These are phyloP conservation scores for Beauveria caledonica DNA, from an alignment of 2,329 filamentous ascomycete species.

Conservation along the genomic window DNA sequence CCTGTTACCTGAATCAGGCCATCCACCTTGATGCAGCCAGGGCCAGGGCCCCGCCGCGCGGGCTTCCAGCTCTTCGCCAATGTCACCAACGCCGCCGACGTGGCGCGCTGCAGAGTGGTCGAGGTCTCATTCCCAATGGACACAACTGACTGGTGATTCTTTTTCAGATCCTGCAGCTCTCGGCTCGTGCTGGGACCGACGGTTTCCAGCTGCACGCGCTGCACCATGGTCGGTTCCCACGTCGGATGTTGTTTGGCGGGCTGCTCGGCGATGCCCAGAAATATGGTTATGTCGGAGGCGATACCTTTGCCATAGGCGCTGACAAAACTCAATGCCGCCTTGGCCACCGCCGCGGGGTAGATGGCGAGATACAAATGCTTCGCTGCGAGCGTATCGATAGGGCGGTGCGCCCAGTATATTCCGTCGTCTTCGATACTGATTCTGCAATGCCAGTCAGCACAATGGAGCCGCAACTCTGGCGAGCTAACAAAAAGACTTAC, in stretches of 20 bases:
- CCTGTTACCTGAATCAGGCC: slow-evolving; percentile 47
- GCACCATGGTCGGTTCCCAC: slow-evolving; percentile 25
- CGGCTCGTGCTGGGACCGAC: not conserved
- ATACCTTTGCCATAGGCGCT: slow-evolving; percentile 40
- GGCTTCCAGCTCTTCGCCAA: slow-evolving; percentile 39
- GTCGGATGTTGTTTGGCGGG: slow-evolving; percentile 18
- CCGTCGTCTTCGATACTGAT: slow-evolving; percentile 41
- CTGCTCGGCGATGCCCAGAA: slow-evolving; percentile 34
- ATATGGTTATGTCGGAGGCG: slow-evolving; percentile 31
- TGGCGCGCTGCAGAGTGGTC: not conserved
- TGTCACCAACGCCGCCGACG: slow-evolving; percentile 21
- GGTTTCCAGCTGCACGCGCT: slow-evolving; percentile 18
- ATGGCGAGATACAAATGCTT: slow-evolving; percentile 39
- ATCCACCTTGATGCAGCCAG: slow-evolving; percentile 44
- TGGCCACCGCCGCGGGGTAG: slow-evolving; percentile 44
- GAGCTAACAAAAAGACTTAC: slow-evolving; percentile 30
- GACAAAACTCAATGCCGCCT: slow-evolving; percentile 44
- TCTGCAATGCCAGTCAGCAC: slow-evolving; percentile 23
- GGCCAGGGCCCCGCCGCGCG: slow-evolving; percentile 33
- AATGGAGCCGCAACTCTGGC: not conserved
- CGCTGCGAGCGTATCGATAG: slow-evolving; percentile 40
- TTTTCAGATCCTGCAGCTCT: slow-evolving; percentile 5
- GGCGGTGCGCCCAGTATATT: slow-evolving; percentile 38
- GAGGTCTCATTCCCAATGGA: not conserved
- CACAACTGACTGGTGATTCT: not conserved